Conservation (phyloP, 23 red algal species). For the Gracilaria vermiculophylla region DNA sequence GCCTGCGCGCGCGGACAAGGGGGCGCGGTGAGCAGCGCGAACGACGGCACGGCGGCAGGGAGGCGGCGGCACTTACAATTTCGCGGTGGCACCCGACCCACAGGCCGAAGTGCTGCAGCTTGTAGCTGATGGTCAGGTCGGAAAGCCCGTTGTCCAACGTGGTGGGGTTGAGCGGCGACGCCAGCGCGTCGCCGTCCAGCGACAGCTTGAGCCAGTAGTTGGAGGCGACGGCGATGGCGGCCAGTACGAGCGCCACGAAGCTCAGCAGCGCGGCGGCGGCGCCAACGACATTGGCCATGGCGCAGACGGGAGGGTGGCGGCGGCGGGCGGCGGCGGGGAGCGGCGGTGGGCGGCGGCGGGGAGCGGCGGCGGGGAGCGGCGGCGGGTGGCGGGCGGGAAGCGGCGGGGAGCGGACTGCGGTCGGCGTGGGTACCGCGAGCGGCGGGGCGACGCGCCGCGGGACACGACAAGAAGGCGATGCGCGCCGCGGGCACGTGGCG, state of each 20-base stretch:
- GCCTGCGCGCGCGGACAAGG: neutral
- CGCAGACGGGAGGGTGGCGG: too few species aligned
- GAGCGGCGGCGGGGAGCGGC: too few species aligned
- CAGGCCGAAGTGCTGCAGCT: constrained; percentile 48
- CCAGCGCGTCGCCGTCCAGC: neutral
- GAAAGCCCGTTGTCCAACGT: constrained; percentile 13
- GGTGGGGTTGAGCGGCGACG: constrained; percentile 42
- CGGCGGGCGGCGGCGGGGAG: too few species aligned
- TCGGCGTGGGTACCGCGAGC: too few species aligned
- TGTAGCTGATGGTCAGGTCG: constrained; percentile 44
- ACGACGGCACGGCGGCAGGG: neutral
- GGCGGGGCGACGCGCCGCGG: too few species aligned
- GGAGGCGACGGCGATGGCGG: constrained; percentile 57
- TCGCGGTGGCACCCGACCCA: constrained; percentile 73
- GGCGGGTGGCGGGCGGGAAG: too few species aligned
- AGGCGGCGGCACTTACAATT: neutral
- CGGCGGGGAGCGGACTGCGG: too few species aligned
- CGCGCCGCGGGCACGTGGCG: too few species aligned
- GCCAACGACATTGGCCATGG: neutral
- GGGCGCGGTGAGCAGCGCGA: neutral
- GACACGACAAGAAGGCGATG: too few species aligned
- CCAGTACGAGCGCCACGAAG: constrained; percentile 67
- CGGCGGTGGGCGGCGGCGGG: too few species aligned
- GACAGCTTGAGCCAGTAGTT: constrained; percentile 65
- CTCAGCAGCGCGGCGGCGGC: constrained; percentile 44